Evolutionary conservation across 169 alveolate genomes (phyloP), one percentile per base, ranked within the genome.

Genomic region (Prorocentrum cordatum): DNA sequence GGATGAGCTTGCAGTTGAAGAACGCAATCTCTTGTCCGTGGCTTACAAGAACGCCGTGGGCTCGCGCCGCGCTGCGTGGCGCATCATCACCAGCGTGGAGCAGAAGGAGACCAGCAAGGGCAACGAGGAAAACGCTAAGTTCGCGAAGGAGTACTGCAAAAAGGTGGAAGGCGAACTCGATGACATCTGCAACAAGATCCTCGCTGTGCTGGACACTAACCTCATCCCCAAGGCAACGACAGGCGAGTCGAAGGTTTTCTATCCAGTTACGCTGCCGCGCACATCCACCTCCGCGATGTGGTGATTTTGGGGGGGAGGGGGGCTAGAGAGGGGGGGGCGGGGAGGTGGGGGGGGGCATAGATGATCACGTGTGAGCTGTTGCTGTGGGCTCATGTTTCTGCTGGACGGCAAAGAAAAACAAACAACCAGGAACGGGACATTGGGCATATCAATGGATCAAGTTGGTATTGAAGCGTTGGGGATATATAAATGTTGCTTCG

Each of bases 1-100:
- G 9, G 29, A 73, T 77, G 67, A 86, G 26, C 83, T 84, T 39
- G 61, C 85, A 5, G 85, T 68, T 3, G 90, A 83, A 75, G 92
- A 92, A 72, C 87, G 92, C 75, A 92, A 67, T 73, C 39, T 93
- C 71, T 92, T 97, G 86, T 96, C 98, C 27, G 99, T 98, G 71
- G 99, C 99, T 59, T 98, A 96, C 95, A 98, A 97, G 92, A 97
- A 98, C 92, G 97, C 98, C n/a, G 98, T 98, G 67, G 99, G 99
- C n/a, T 96, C 98, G n/a, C 95, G 99, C 89, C 93, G 99, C 91
- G 97, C 99, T 42, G 97, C 99, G 3, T 97, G 99, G 99, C 95
- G 99, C 92, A 97, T 80, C 90, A 80, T 80, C 58, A 31, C 90
- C 2, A 61, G 79, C 59, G 90, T 80, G 54, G 64, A 36, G 90